Percentiles rank a stretch among this genome's conserved stretches.
phyloP scores from a whole-genome alignment of 108 stramenopile species.

The Cyclotella cryptica region DNA sequence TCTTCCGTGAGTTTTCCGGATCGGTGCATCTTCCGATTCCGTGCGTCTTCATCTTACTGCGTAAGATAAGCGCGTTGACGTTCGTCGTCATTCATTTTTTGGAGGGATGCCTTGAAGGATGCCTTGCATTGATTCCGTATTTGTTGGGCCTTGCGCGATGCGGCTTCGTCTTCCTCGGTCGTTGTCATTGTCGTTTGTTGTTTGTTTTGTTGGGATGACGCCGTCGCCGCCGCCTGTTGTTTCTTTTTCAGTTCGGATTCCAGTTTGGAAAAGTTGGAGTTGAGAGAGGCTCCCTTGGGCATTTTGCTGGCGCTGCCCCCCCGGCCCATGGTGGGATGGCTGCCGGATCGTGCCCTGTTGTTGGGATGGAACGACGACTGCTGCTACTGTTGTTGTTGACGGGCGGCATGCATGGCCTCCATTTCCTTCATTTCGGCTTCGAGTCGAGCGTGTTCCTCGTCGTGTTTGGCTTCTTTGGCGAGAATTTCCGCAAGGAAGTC shows the following conservation, averaged over 20 bases:
- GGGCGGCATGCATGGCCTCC: conserved; percentile 40
- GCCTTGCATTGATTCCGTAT: conserved; percentile 62
- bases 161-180: conserved; percentile 28
- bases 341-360: background rate
- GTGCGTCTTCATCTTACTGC: too few species aligned
- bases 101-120: conserved; percentile 68
- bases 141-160: conserved; percentile 30
- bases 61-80: conserved; percentile 55
- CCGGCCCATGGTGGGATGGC: conserved; percentile 26
- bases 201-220: background rate
- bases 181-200: conserved; percentile 17
- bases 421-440: conserved; percentile 45
- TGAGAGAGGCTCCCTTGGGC: conserved; percentile 22
- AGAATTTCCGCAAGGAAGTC: conserved; percentile 54
- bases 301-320: conserved; percentile 26
- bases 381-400: conserved; percentile 19
- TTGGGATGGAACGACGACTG: conserved; percentile 7
- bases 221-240: conserved; percentile 23
- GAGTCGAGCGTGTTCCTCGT: conserved; percentile 40
- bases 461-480: conserved; percentile 49
- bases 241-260: conserved; percentile 49
- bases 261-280: conserved; percentile 30
- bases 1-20: too few species aligned
- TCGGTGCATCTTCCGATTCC: too few species aligned
- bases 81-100: conserved; percentile 75